phyloP scores from a whole-genome alignment of 2,329 filamentous ascomycete genomes.

The Aspergillus japonicus region DNA sequence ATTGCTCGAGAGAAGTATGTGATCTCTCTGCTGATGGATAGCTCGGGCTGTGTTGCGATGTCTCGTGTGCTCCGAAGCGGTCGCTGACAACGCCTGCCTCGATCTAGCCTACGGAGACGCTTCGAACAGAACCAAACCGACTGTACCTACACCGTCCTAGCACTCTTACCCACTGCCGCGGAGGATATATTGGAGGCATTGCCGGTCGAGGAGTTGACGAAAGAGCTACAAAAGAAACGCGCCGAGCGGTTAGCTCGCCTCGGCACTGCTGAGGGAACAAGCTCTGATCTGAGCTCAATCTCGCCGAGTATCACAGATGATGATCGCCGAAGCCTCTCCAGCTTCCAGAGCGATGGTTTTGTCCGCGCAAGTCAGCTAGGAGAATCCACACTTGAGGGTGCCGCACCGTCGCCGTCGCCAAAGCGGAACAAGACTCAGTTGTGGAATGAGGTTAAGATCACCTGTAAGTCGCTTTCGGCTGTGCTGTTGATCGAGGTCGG shows the following conservation, averaged over 20 bases:
- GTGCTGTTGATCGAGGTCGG: neutral
- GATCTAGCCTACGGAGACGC: constrained; percentile 75
- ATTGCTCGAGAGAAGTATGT: constrained; percentile 94
- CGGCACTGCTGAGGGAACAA: constrained; percentile 54
- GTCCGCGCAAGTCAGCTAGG: constrained; percentile 77
- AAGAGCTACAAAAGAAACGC: constrained; percentile 93
- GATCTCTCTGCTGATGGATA: neutral
- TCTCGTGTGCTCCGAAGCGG: constrained; percentile 15
- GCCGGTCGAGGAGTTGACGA: constrained; percentile 87
- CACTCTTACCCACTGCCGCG: constrained; percentile 85
- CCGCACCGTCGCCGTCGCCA: constrained; percentile 44
- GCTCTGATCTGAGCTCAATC: constrained; percentile 57
- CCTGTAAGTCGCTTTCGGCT: constrained; percentile 57
- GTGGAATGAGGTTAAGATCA: constrained; percentile 97
- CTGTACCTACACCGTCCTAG: constrained; percentile 97
- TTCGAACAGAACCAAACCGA: constrained; percentile 99
- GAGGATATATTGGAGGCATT: constrained; percentile 84
- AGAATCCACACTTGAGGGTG: constrained; percentile 54
- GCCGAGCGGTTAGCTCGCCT: constrained; percentile 66
- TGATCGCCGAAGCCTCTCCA: constrained; percentile 73
- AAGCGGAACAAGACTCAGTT: constrained; percentile 88
- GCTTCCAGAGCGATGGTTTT: constrained; percentile 77
- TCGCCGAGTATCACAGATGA: constrained; percentile 75
- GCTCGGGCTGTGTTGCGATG: neutral
- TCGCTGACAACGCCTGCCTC: constrained; percentile 12